Evolutionary conservation across 495 filamentous ascomycete species (phyloP).

Genomic region (Pseudomonodictys pantanalensis): DNA sequence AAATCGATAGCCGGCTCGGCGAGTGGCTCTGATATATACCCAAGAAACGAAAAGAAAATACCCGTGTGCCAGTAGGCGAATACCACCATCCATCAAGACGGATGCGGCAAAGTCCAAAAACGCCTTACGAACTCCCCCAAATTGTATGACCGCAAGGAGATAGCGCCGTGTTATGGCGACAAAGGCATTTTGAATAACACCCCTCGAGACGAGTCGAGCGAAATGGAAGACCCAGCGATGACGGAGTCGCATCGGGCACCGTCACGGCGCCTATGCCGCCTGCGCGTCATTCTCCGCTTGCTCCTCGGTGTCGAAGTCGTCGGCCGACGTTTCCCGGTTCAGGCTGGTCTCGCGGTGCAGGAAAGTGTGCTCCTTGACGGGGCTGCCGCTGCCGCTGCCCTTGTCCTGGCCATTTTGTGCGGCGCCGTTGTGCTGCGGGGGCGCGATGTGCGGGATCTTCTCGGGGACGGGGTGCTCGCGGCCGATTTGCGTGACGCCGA

Average conservation of each 20-base stretch:
- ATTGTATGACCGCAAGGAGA: no score
- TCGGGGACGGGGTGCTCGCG: conserved; percentile 92
- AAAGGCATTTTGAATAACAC: no score
- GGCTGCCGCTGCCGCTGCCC: conserved; percentile 59
- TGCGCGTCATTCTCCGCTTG: not conserved
- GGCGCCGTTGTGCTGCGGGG: conserved; percentile 50
- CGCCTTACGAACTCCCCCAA: no score
- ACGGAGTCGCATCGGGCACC: not conserved
- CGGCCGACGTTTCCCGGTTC: conserved; percentile 70
- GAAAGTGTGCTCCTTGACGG: conserved; percentile 82
- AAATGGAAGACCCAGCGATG: not conserved
- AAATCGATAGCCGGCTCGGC: not conserved
- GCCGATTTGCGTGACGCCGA: conserved; percentile 89
- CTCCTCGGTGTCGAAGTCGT: conserved; percentile 54
- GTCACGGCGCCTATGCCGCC: not conserved
- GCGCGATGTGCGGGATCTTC: conserved; percentile 89
- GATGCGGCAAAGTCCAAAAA: no score
- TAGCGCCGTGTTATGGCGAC: no score
- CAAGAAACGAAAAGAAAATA: no score
- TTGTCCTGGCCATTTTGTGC: conserved; percentile 47
- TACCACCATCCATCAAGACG: no score
- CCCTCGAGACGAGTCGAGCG: not conserved
- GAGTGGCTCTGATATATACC: not conserved
- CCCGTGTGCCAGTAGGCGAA: no score
- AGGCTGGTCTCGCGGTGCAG: conserved; percentile 74